These are phyloP conservation scores for Eucalyptus pumila DNA, from an alignment of 345 rosid species.

Conservation along the genomic window DNA sequence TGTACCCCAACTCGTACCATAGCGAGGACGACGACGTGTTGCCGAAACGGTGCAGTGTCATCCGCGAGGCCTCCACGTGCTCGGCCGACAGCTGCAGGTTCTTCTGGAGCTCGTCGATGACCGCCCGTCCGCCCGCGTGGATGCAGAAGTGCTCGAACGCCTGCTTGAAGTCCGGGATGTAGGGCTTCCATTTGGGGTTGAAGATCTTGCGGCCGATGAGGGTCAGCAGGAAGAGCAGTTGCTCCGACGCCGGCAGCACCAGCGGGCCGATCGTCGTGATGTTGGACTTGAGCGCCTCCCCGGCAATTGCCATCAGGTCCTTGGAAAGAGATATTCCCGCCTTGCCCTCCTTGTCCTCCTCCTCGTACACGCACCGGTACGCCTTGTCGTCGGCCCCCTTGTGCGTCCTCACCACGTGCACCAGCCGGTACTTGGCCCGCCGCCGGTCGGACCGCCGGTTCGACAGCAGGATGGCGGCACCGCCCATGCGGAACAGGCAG, in stretches of 20 bases:
- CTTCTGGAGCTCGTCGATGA: conserved; percentile 73
- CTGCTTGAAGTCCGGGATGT: conserved; percentile 74
- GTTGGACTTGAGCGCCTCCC: conserved; percentile 67
- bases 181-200: conserved; percentile 58
- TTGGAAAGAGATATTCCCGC: conserved; percentile 56
- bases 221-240: conserved; percentile 43
- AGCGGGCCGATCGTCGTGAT: conserved; percentile 73
- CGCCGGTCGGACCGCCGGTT: conserved; percentile 42
- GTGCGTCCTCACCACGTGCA: conserved; percentile 69
- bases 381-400: conserved; percentile 72
- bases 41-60: conserved; percentile 76
- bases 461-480: conserved; percentile 55
- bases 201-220: conserved; percentile 58
- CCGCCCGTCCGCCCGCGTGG: conserved; percentile 91
- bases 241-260: conserved; percentile 72
- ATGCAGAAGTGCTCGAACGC: conserved; percentile 93
- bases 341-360: conserved; percentile 56
- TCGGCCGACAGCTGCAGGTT: conserved; percentile 52
- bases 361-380: conserved; percentile 50
- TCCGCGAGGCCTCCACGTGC: conserved; percentile 80
- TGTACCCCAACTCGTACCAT: conserved; percentile 70
- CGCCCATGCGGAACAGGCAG: conserved; percentile 81
- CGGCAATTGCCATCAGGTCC: conserved; percentile 78
- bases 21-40: conserved; percentile 87
- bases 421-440: conserved; percentile 60